Evolutionary conservation across 805 yeast species (phyloP), one percentile per base, ranked within the genome.

Genomic region (Saturnispora besseyi): DNA sequence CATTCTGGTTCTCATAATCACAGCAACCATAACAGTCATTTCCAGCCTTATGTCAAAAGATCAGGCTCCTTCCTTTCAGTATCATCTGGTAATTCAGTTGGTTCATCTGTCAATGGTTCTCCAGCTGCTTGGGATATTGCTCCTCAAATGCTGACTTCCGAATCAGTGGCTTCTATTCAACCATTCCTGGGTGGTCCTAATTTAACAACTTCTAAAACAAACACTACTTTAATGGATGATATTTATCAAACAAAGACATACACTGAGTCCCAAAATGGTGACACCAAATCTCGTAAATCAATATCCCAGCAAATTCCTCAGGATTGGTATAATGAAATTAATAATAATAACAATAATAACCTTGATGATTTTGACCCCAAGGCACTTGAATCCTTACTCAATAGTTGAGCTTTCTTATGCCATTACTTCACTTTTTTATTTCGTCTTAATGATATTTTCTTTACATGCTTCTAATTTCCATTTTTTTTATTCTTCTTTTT

Each of bases 191-290:
- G 54, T 34, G 59, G 55, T 18, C 59, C 59, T 43, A 60, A 55
- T 40, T 48, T 65, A 30, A 55, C 65, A 1, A 65, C 63, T 41
- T 49, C 66, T 2, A 64, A 63, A 46, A 64, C 68, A 2, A 64
- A 65, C 49, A 59, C 68, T 11, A 64, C 69, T 1, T 46, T 64
- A 15, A 63, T 63, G 65, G 67, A 62, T 41, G 69, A 64, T 44
- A 47, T 64, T 13, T 63, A 65, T 51, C 63, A 60, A 51, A 57
- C 65, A 2, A 63, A 57, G 44, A 64, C 68, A 1, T 63, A 61
- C 36, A 64, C 67, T 0, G 67, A 58, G 42, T 38, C 51, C 13
- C 55, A 49, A 49, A 48, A 34, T 42, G 46, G 42, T 7, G 48
- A 45, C 31, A 9, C n/a, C 15, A 36, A 28, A 37, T 37, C 43